These are phyloP conservation scores for Paragyromitra xinjiangensis DNA, from an alignment of 495 filamentous ascomycete species.

Conservation along the genomic window DNA sequence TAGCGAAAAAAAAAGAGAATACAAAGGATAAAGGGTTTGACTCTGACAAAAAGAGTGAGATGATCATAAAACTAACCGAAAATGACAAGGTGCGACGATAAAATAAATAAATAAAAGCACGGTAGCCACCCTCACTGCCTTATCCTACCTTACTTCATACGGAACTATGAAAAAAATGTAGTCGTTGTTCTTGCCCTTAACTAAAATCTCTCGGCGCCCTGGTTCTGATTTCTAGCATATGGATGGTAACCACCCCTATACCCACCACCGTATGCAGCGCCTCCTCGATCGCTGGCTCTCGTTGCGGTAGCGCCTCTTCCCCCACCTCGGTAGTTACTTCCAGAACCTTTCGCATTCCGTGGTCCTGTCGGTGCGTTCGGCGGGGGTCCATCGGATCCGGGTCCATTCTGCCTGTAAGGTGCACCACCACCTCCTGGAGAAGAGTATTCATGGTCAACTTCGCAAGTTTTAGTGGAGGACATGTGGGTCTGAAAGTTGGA, in stretches of 20 bases:
- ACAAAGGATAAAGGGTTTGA: conserved; percentile 16
- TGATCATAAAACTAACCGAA: conserved; percentile 44
- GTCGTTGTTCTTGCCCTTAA: not conserved
- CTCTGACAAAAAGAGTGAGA: conserved; percentile 19
- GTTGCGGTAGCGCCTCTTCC: conserved; percentile 70
- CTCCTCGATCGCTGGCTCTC: conserved; percentile 40
- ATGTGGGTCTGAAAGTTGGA: conserved; percentile 45
- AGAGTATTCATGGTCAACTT: conserved; percentile 55
- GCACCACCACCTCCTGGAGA: conserved; percentile 53
- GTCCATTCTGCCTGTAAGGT: conserved; percentile 49
- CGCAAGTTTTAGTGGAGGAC: conserved; percentile 50
- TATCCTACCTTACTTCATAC: conserved; percentile 43
- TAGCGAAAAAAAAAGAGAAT: conserved; percentile 14
- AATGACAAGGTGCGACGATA: conserved; percentile 37
- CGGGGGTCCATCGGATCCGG: conserved; percentile 70
- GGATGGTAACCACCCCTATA: conserved; percentile 55
- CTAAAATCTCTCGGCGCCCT: conserved; percentile 45
- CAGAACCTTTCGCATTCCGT: conserved; percentile 92
- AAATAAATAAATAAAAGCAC: conserved; percentile 33
- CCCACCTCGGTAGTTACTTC: conserved; percentile 93
- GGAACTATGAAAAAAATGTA: conserved; percentile 23
- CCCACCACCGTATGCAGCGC: conserved; percentile 37
- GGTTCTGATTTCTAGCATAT: conserved; percentile 52
- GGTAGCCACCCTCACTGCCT: conserved; percentile 26
- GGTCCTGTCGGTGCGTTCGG: conserved; percentile 95